Evolutionary conservation across 768 basidiomycete genomes (phyloP), one percentile per base, ranked within the genome.

Genomic region (Naganishia vaughanmartiniae): DNA sequence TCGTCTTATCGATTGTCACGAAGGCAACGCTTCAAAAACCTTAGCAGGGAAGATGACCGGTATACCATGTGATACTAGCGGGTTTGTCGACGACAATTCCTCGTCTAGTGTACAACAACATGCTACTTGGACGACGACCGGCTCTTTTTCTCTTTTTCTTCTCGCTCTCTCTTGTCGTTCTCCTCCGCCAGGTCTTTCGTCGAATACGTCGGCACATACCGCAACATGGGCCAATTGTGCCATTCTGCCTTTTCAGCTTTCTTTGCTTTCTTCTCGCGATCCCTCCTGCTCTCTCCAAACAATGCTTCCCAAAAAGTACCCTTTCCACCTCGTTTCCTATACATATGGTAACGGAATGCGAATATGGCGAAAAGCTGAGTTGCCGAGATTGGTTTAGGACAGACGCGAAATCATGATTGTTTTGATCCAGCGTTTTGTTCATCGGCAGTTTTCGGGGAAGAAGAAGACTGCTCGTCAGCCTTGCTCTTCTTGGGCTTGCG

Each of bases 141-240:
- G 30, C 54, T 67, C 33, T 54, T 67, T 36, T 48, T 67, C 17
- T 54, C 51, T 34, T 57, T 54, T 30, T 70, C 63, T 36, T 70
- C 69, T 33, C 65, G 65, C 39, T 70, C 69, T 53, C 54, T 54
- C 60, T 65, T 70, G n/a, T 70, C 63, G 17, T 54, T 48, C 14
- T 70, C 69, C 51, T 39, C 54, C 24, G 33, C 60, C 31, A 56
- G 28, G 31, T 70, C 69, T 12, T 36, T 51, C 45, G 48, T 54
- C n/a, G 60, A 51, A 70, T 70, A 70, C 60, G 57, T 54, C 6
- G 69, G 69, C n/a, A 70, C 60, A 30, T 70, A 70, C 15, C 69
- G 15, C 69, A 70, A 65, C 69, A 70, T 70, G 1, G 69, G 69
- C 69, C 69, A 70, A 65, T 70, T 70, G 19, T 70, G 65, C 69